These are phyloP conservation scores for Allantophomopsis lycopodina DNA, from an alignment of 2,329 filamentous ascomycete species.

Conservation along the genomic window DNA sequence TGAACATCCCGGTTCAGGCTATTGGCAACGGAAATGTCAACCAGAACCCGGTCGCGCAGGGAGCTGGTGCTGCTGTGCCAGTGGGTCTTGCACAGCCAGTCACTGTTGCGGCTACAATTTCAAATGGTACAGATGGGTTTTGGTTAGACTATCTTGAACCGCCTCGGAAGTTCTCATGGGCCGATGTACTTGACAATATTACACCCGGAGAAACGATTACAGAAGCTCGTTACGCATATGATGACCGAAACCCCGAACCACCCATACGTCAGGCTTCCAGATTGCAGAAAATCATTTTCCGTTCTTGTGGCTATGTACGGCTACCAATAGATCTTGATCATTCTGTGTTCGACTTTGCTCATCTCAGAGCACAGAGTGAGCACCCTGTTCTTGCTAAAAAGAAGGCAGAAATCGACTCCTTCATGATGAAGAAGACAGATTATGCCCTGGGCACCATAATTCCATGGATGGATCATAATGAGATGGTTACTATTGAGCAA, in stretches of 20 bases:
- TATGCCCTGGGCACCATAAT: constrained; percentile 9
- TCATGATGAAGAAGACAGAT: constrained; percentile 18
- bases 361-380: constrained; percentile 2
- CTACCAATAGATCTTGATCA: constrained; percentile 17
- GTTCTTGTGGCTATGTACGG: constrained; percentile 16
- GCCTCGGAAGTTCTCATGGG: constrained; percentile 31
- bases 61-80: not conserved
- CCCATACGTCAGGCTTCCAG: constrained; percentile 5
- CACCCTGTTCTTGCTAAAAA: constrained; percentile 7
- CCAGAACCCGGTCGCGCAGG: not conserved
- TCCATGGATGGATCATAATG: constrained; percentile 11
- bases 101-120: constrained; percentile 1
- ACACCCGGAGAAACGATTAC: constrained; percentile 30
- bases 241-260: constrained; percentile 17
- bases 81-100: constrained; percentile 1
- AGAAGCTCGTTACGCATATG: constrained; percentile 21
- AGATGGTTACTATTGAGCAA: constrained; percentile 11
- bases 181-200: constrained; percentile 30
- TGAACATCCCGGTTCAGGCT: not conserved
- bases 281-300: constrained; percentile 13
- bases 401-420: constrained; percentile 10
- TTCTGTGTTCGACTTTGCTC: constrained; percentile 6
- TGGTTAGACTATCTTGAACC: constrained; percentile 15
- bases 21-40: not conserved
- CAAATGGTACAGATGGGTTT: constrained; percentile 8